Evolutionary conservation across 2,329 filamentous ascomycete species (phyloP), one percentile per base, ranked within the genome.

Genomic region (Fusarium chaquense): DNA sequence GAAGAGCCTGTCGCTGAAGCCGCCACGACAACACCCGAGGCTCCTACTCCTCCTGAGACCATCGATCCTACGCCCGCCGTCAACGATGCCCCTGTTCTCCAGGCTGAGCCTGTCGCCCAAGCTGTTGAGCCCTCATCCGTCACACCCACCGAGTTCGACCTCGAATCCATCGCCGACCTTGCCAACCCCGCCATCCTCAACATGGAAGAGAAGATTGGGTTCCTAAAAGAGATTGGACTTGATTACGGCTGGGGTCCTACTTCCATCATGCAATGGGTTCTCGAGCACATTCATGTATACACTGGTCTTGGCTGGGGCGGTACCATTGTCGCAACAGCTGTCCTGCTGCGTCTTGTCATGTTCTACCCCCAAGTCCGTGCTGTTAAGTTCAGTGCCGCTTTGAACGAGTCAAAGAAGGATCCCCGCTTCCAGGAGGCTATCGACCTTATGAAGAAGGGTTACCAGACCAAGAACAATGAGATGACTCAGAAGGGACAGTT

Each of bases 221-320:
- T 94, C 76, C 83, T 99, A 62, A 88, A 92, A 72, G 86, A 89
- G 9, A 84, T 98, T 13, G 96, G 96, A 5, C 83, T 99, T 24
- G 93, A 98, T 74, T 98, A 91, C 75, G 94, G 95, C 76, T 94
- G 84, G 83, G 95, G 95, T 18, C 88, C 92, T 7, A 93, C 94
- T 0, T 82, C 90, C 6, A 71, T 88, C 18, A 89, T 96, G 79
- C 86, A 98, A 81, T 94, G 86, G 85, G 24, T 88, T 4, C 81
- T 98, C 13, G 96, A 99, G 83, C 89, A 95, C 77, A 77, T 97
- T 41, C 93, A 99, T 80, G 84, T 98, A 65, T 90, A 86, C 73
- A 82, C 79, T 3, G 93, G 91, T 36, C 80, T 93, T 58, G 93
- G 93, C 15, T 98, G 96, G 96, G 94, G 92, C 85, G 89, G 83